Evolutionary conservation across 306 rosid genomes (phyloP).

Genomic region (Hippophae gyantsensis): DNA sequence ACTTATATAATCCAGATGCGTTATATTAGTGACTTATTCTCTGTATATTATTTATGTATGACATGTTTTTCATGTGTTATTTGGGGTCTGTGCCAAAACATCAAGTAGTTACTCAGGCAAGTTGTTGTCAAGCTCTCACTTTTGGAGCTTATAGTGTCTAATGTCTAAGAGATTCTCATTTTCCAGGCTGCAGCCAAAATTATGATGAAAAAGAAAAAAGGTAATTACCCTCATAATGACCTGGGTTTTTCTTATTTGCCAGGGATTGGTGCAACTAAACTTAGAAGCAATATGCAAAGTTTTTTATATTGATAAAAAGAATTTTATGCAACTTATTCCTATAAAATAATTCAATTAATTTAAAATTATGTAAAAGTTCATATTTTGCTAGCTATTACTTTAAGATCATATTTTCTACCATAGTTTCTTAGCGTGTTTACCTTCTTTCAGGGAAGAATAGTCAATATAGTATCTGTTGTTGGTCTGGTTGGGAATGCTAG

Average conservation of each 20-base stretch:
- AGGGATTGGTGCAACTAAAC: too few species aligned
- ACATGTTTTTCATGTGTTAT: background rate
- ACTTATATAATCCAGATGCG: too few species aligned
- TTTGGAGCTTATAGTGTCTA: conserved; percentile 30
- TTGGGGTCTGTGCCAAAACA: too few species aligned
- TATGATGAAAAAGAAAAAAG: conserved; percentile 89
- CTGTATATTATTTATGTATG: background rate
- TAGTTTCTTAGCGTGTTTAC: conserved; percentile 4
- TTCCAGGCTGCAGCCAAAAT: conserved; percentile 83
- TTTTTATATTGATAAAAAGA: too few species aligned
- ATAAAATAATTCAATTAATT: too few species aligned
- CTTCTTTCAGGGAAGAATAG: conserved; percentile 69
- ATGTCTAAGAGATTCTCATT: conserved; percentile 15
- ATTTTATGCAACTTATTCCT: too few species aligned
- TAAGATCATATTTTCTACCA: background rate
- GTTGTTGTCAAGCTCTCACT: conserved; percentile 81
- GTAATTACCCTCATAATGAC: conserved; percentile 23
- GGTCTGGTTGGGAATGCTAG: conserved; percentile 89
- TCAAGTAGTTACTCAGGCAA: conserved; percentile 21
- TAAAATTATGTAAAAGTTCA: too few species aligned
- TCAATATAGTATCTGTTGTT: conserved; percentile 90
- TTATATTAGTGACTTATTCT: background rate
- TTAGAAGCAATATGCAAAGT: too few species aligned
- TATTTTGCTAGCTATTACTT: too few species aligned
- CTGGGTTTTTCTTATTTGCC: too few species aligned